Evolutionary conservation across 176 grass and related monocot genomes (phyloP), one percentile per base, ranked within the genome.

Genomic region (Musa itinerans): DNA sequence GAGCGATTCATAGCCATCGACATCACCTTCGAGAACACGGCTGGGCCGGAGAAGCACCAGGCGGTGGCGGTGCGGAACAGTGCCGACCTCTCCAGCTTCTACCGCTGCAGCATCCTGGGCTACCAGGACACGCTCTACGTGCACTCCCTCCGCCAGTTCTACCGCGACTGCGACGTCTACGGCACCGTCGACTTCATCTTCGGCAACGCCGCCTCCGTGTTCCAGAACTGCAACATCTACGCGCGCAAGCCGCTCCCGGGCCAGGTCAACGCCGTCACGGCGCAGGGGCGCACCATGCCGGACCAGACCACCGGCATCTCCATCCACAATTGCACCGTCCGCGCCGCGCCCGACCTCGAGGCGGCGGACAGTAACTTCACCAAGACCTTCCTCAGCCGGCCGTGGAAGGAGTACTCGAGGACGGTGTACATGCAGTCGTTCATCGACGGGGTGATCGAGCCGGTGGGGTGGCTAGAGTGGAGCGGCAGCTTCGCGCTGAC

Each of bases 121-220:
- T 83, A 75, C 85, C 88, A 91, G 85, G 88, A 91, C 65, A 91
- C 88, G 12, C 88, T 91, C 24, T 87, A 88, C 76, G 86, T 77
- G 49, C 83, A 88, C 68, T 79, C 86, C 3, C 78, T 83, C 77
- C 19, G 51, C 20, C 89, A 92, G 7, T 92, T 92, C 81, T 92
- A 88, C 74, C 86, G 86, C 75, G 84, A 86, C 57, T 92, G 89
- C 55, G 81, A 74, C 67, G 75, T 92, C 63, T 67, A 79, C 0
- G 89, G 89, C 2, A 92, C 89, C 19, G 76, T 88, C 51, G 89
- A 92, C 56, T 88, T 92, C 34, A 20, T 92, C 1, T 88, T 92
- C 54, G 86, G 89, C 23, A 81, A 92, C 84, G 86, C 86, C 0
- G 83, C 78, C 9, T 83, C 86, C 1, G 83, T 92, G 9, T 92